Evolutionary conservation across 495 filamentous ascomycete genomes (phyloP), one percentile per base, ranked within the genome.

Genomic region (Thermothielavioides terrestris): DNA sequence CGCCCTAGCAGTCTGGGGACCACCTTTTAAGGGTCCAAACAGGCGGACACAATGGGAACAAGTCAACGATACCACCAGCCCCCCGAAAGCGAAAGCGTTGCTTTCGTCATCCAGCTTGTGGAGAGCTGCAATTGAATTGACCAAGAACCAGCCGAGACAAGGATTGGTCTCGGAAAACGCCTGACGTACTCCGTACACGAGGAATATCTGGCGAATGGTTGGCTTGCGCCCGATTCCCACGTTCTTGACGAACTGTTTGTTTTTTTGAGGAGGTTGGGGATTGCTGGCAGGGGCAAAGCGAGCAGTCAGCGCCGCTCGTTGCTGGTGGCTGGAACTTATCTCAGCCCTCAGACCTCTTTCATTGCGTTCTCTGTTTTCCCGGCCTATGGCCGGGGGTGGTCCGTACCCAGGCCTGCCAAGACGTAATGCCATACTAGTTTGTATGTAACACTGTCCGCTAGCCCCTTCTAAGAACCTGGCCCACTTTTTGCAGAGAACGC

Each of bases 191-290:
- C n/a, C n/a, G n/a, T n/a, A n/a, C n/a, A n/a, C n/a, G n/a, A n/a
- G n/a, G n/a, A n/a, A n/a, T n/a, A n/a, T n/a, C n/a, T n/a, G 38
- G 18, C 39, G 39, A 42, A 26, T 42, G 12, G 25, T 27, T 25
- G 6, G 39, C 12, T 22, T 6, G 10, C 38, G 18, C 14, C n/a
- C n/a, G n/a, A n/a, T n/a, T n/a, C n/a, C n/a, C n/a, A n/a, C n/a
- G n/a, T 38, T 25, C 27, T 6, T 28, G 11, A 12, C 18, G 36
- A 4, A 2, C 36, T 32, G 9, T 30, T 54, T 22, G 18, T 42
- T 55, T n/a, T n/a, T n/a, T 51, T 27, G 27, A 47, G 26, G 52
- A 46, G 52, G 52, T 50, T 55, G 52, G 52, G 52, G 15, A 42
- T 23, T 31, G 25, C 23, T 44, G 37, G 35, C n/a, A n/a, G n/a